Evolutionary conservation across 805 yeast species (phyloP).

Genomic region (Kazachstania martiniae): DNA sequence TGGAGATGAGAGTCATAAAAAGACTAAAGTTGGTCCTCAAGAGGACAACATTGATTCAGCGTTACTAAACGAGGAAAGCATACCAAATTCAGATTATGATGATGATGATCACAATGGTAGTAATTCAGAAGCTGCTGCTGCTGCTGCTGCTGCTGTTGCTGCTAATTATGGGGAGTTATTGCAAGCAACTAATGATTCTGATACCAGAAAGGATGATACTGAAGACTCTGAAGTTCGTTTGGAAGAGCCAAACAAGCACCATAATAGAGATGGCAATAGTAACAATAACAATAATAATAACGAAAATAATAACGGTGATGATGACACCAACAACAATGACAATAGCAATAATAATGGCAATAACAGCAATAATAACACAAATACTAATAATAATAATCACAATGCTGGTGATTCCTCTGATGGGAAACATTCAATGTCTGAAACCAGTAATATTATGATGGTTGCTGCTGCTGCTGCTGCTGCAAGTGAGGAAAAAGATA

Average conservation of each 20-base stretch:
- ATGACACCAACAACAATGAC: background rate
- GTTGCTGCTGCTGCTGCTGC: background rate
- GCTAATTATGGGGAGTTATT: conserved; percentile 19
- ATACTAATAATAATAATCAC: background rate
- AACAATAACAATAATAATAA: background rate
- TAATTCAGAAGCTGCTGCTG: conserved; percentile 4
- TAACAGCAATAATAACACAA: background rate
- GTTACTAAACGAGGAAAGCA: conserved; percentile 10
- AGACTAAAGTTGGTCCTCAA: conserved; percentile 1
- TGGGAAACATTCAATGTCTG: no score
- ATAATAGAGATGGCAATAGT: background rate
- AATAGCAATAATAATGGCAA: background rate
- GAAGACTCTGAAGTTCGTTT: conserved; percentile 2
- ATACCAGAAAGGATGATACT: conserved; percentile 6
- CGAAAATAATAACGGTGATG: background rate
- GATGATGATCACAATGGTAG: conserved; percentile 5
- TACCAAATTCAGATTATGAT: conserved; percentile 3
- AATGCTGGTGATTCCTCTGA: conserved; percentile 1
- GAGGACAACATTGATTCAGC: conserved; percentile 25
- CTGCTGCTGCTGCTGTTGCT: conserved; percentile 21
- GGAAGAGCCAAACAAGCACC: background rate
- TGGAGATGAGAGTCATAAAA: background rate
- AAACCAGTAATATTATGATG: no score
- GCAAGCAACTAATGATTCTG: conserved; percentile 9
- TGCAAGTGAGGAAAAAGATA: background rate